Evolutionary conservation across 768 basidiomycete genomes (phyloP).

Genomic region (Auricularia sp.): DNA sequence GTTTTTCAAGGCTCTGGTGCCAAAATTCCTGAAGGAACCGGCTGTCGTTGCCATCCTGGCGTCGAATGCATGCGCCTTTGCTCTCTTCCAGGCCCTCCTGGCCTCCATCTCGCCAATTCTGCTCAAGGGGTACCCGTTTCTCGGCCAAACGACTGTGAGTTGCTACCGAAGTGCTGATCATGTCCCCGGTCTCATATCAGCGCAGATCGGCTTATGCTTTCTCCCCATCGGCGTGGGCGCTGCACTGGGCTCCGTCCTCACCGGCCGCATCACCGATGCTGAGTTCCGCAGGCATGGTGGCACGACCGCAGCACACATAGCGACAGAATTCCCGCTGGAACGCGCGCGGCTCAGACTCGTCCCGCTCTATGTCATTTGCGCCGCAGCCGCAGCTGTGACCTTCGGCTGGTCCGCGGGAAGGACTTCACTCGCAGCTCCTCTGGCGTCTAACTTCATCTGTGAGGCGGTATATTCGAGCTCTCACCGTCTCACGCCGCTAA

Average conservation of each 20-base stretch:
- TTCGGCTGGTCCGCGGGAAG: conserved; percentile 19
- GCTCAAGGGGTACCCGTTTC: conserved; percentile 42
- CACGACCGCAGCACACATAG: conserved; percentile 16
- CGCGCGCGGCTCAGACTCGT: conserved; percentile 18
- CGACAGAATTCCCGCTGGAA: conserved; percentile 14
- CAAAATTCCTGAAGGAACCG: conserved; percentile 36
- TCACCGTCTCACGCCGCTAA: too few relatives aligned
- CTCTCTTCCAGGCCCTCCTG: conserved; percentile 50
- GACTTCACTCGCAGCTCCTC: conserved; percentile 13
- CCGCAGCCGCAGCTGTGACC: conserved; percentile 8
- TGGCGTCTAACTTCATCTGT: conserved; percentile 18
- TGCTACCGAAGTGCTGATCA: neutral
- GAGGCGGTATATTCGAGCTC: neutral
- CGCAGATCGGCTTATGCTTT: conserved; percentile 64
- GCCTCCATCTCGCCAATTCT: conserved; percentile 56
- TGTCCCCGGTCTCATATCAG: neutral
- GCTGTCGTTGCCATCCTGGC: conserved; percentile 46
- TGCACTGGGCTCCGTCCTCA: conserved; percentile 42
- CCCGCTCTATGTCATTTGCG: conserved; percentile 11
- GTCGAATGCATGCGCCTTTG: conserved; percentile 43
- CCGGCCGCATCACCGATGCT: conserved; percentile 54
- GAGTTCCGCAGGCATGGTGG: conserved; percentile 43
- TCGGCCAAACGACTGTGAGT: conserved; percentile 36
- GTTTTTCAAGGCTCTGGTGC: neutral
- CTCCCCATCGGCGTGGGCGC: conserved; percentile 67